Evolutionary conservation across 345 rosid species (phyloP).

Genomic region (Populus simonii): DNA sequence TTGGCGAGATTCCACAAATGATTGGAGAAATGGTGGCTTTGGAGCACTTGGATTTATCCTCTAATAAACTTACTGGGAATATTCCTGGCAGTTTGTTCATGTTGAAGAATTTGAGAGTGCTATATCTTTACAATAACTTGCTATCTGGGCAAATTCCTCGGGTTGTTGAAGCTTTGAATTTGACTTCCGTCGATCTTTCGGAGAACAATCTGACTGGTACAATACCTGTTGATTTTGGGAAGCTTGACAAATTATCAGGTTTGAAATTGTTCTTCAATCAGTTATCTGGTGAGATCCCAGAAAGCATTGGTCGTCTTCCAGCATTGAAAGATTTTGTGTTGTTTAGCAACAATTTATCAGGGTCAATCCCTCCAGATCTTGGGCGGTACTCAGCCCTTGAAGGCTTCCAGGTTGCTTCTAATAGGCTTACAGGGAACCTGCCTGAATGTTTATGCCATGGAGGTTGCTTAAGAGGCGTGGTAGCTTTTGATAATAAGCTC

Average conservation of each 20-base stretch:
- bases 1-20: constrained; percentile 46
- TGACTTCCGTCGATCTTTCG: constrained; percentile 50
- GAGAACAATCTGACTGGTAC: constrained; percentile 39
- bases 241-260: constrained; percentile 28
- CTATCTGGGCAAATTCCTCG: constrained; percentile 49
- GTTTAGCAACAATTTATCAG: constrained; percentile 49
- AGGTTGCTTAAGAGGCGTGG: constrained; percentile 39
- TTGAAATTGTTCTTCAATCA: constrained; percentile 39
- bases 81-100: constrained; percentile 41
- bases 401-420: constrained; percentile 36
- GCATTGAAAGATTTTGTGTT: constrained; percentile 36
- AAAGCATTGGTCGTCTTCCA: constrained; percentile 39
- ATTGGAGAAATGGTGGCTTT: constrained; percentile 41
- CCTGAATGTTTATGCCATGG: constrained; percentile 47
- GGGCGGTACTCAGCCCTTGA: constrained; percentile 46
- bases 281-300: constrained; percentile 52
- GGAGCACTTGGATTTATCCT: constrained; percentile 40
- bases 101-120: constrained; percentile 37
- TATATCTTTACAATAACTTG: constrained; percentile 29
- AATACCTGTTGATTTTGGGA: constrained; percentile 50
- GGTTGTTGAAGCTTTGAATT: constrained; percentile 25
- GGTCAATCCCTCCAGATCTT: constrained; percentile 50
- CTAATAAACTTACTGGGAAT: constrained; percentile 29
- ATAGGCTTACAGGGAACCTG: constrained; percentile 41
- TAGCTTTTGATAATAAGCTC: constrained; percentile 42